A percentile compares a stretch with the other conserved stretches of the same genome.
These are phyloP conservation scores for Phytophthora constricta DNA, from an alignment of 352 stramenopile species.

Conservation along the genomic window DNA sequence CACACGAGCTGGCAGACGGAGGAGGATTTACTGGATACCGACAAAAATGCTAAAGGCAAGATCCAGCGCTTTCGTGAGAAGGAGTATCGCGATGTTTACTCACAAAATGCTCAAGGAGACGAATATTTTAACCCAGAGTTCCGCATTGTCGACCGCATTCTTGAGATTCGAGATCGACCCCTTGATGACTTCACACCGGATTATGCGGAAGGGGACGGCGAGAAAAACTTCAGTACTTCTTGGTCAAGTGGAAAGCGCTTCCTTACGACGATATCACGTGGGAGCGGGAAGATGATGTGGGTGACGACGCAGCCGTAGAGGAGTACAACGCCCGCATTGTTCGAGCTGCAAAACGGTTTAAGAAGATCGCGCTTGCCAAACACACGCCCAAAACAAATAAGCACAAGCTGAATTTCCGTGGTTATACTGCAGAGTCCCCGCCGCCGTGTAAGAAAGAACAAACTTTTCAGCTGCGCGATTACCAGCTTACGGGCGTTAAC, in stretches of 20 bases:
- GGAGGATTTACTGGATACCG: conserved; percentile 78
- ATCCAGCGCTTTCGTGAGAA: conserved; percentile 90
- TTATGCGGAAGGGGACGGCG: conserved; percentile 38
- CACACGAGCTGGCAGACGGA: conserved; percentile 93
- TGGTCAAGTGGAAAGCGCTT: conserved; percentile 99
- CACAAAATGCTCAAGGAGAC: conserved; percentile 68
- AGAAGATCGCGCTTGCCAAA: conserved; percentile 49
- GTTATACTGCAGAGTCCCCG: conserved; percentile 65
- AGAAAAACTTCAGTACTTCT: conserved; percentile 91
- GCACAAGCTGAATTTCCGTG: conserved; percentile 75
- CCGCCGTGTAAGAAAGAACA: conserved; percentile 69
- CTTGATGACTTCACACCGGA: conserved; percentile 71
- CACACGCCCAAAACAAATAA: conserved; percentile 40
- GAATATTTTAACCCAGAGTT: conserved; percentile 94
- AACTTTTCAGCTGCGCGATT: conserved; percentile 94
- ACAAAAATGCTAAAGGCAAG: conserved; percentile 88
- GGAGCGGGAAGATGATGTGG: conserved; percentile 97
- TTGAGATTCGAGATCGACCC: conserved; percentile 83
- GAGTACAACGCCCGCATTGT: conserved; percentile 81
- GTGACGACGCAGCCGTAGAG: conserved; percentile 81
- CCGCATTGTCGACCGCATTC: conserved; percentile 88
- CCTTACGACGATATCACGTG: conserved; percentile 98
- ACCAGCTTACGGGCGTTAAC: conserved; percentile 99
- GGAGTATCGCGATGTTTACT: conserved; percentile 54
- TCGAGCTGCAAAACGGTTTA: conserved; percentile 57